Base-by-base conservation (phyloP, 768 basidiomycete species). In the Cystofilobasidium macerans region DNA sequence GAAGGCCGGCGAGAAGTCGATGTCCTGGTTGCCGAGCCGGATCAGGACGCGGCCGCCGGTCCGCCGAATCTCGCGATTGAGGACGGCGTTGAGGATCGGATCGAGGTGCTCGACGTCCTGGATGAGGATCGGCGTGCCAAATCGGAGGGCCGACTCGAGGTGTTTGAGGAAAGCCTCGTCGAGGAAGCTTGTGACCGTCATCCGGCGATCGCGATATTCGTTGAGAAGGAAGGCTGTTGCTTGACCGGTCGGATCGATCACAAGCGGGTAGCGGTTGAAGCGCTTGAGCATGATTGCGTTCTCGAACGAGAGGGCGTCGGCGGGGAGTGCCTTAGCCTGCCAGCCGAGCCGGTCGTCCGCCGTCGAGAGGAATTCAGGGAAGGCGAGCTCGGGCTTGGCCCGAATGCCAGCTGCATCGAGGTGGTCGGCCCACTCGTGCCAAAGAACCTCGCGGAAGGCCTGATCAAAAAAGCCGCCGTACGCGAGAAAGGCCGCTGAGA, bases 281-380 rank as follows among this genome's bases (percentile, higher is more conserved):
- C 92, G 86, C 74, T 94, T 92, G 73, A 99, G 84, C 91, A 98
- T 98, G 69, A 98, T 92, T n/a, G 95, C 95, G 74, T 99, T 99
- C 78, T 98, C 95, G 0, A 89, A 90, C 70, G 91, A 97, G 53
- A 99, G 80, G 69, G 88, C 92, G 76, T 99, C 93, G 7, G 90
- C 85, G 1, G 95, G 95, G n/a, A 98, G 80, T 0, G 89, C 86
- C 73, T 91, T 92, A 35, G 90, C 87, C 76, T 94, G 91, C 95
- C 93, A 99, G 71, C 82, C 85, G 69, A 95, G 82, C 48, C 94
- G 87, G 73, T 98, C 90, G 73, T 98, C 95, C 0, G 93, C 92
- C 2, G 94, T 93, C 7, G 95, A 97, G 42, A 98, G 82, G 75
- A 94, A 99, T 72, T 99, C 95, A 0, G 90, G 85, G 71, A 97